Base-by-base conservation (phyloP, 1,284 basidiomycete genomes). In the Rhizoctonia solani region DNA sequence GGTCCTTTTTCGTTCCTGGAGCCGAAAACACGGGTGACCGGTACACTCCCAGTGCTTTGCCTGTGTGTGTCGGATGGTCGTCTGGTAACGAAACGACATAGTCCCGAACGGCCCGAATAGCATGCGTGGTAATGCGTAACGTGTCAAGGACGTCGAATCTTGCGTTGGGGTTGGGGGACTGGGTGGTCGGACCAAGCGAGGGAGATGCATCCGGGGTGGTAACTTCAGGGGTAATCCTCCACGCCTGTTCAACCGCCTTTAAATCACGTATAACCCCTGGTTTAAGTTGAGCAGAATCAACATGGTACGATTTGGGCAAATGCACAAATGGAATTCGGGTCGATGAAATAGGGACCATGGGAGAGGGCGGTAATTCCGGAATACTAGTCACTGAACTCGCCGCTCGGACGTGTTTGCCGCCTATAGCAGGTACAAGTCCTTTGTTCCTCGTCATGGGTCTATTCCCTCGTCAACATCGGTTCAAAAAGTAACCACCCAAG, bases 61-160 rank as follows among this genome's bases (percentile, higher is more conserved):
- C 46, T 16, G 34, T 41, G 29, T 52, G 37, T n/a, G 55, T 67
- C 9, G 68, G 54, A 42, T 71, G 55, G 37, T 91, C 89, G 73
- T 90, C 88, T 0, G 90, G 91, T 16, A 93, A 83, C 0, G 89
- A 86, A 29, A 93, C 79, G 29, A 92, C 79, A 74, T 92, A 93
- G 75, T 92, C 91, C 23, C 91, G 83, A 32, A 92, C 87, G 25
- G 87, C 86, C 39, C 91, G 85, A 66, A 94, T 85, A 3, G 89
- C 85, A 50, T 81, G 83, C 4, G 92, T 93, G 0, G 90, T 93
- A 1, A 81, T 84, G 74, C 90, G 86, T 54, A 93, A 83, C 2
- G 86, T 78, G 8, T 79, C 79, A 5, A 93, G 81, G 3, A 93
- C 81, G 71, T 92, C 87, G 19, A 79, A 72, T 72, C 69, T 29